Base-by-base conservation (phyloP, 768 basidiomycete species). In the Lactarius hatsudake region DNA sequence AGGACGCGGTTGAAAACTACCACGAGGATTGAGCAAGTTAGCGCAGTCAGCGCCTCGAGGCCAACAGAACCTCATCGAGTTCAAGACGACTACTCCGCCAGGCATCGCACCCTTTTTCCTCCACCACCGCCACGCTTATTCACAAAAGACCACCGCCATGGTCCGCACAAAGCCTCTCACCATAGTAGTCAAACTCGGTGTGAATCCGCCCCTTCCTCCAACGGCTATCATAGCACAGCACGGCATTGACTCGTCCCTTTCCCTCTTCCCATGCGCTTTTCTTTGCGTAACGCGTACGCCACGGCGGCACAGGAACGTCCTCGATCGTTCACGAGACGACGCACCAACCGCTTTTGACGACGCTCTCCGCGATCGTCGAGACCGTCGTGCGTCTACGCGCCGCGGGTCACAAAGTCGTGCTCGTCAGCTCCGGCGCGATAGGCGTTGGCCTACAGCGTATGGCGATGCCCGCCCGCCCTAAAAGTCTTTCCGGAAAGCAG, bases 371-470 rank as follows among this genome's bases (percentile, higher is more conserved):
- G 0, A 82, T 98, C 55, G 95, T 96, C 38, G 96, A 99, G 77
- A 93, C 94, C 0, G 93, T 94, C 17, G 83, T 93, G 18, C 78
- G 86, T 40, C 84, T 99, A 18, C 86, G 88, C 57, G 79, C 81
- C 6, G 80, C 88, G 53, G 96, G 96, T 0, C 96, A 99, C 79
- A 91, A 94, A 73, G 93, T 98, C 62, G 93, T 98, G 5, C 86
- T 99, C 13, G 94, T 97, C 66, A 94, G 91, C 73, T 97, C 95
- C 26, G 97, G 97, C 1, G 97, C 97, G n/a, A 98, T 98, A 66
- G 97, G 90, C 0, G 93, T 98, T 20, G 97, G 97, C 0, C 76
- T 98, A 67, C 89, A 94, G 75, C 83, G 95, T 48, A 98, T 99
- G 97, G 83, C 87, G 42, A 78, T 97, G 67, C 81, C 87, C 15